Evolutionary conservation across 208 protist genomes (phyloP).

Genomic region (Wallacemonas collosoma): DNA sequence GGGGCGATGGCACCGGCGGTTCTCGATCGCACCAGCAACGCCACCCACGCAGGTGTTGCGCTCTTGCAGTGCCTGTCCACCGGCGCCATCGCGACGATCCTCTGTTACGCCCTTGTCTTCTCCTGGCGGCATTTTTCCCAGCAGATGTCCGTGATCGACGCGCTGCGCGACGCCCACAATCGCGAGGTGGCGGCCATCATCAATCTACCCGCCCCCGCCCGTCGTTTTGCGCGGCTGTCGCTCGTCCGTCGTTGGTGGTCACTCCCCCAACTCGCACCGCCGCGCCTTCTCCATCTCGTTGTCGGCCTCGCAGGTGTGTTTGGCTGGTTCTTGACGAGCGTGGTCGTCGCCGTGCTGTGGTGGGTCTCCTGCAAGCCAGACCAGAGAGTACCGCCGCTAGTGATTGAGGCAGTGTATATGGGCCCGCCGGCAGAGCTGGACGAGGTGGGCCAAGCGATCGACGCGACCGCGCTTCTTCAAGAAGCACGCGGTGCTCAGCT

Average conservation of each 20-base stretch:
- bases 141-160: not conserved
- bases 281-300: not conserved
- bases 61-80: not conserved
- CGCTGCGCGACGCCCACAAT: not conserved
- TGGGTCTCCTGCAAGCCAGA: not conserved
- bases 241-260: not conserved
- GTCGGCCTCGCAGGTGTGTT: not conserved
- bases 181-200: not conserved
- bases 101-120: not conserved
- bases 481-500: not conserved
- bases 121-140: not conserved
- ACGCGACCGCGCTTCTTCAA: not conserved
- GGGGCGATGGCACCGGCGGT: not conserved
- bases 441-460: not conserved
- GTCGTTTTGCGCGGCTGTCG: not conserved
- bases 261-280: not conserved
- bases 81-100: not conserved
- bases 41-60: not conserved
- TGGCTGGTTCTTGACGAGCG: not conserved
- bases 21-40: not conserved
- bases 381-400: not conserved
- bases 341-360: not conserved
- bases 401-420: not conserved
- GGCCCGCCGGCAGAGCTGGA: conserved; percentile 1
- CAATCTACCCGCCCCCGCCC: not conserved